A percentile compares a stretch with the other conserved stretches of the same genome.
Conservation (phyloP, 2,329 filamentous ascomycete genomes). For the Macrophomina phaseolina region DNA sequence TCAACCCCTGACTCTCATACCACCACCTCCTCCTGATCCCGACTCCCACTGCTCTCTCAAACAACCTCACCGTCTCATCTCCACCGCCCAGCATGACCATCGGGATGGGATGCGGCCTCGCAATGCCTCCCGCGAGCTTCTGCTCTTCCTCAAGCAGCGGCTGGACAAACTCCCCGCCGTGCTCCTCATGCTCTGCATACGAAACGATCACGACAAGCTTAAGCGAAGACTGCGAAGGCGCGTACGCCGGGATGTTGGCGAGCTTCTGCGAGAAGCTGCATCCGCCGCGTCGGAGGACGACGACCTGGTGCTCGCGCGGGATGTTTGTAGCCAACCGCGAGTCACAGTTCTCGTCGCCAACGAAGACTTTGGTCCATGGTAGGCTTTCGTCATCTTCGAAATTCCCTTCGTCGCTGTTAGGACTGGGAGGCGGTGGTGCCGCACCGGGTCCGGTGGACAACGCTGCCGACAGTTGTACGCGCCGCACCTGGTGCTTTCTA, state of each 20-base stretch:
- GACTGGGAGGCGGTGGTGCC: conserved; percentile 70
- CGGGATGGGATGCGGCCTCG: conserved; percentile 73
- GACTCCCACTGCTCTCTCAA: conserved; percentile 69
- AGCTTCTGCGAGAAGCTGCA: conserved; percentile 88
- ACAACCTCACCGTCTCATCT: conserved; percentile 66
- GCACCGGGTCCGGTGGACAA: conserved; percentile 67
- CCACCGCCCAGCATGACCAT: conserved; percentile 84
- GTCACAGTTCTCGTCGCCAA: conserved; percentile 71
- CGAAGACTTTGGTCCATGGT: conserved; percentile 72
- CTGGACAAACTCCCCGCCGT: conserved; percentile 53
- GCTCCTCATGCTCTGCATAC: conserved; percentile 56
- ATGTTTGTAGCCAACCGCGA: conserved; percentile 59
- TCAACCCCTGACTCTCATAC: conserved; percentile 79
- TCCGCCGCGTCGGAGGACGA: conserved; percentile 80
- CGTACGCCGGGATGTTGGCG: conserved; percentile 79
- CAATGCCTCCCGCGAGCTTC: conserved; percentile 70
- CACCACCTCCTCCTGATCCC: conserved; percentile 80
- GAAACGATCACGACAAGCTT: conserved; percentile 83
- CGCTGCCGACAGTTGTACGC: conserved; percentile 47
- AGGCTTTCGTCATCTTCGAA: conserved; percentile 53
- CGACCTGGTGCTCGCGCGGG: conserved; percentile 69
- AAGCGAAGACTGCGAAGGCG: conserved; percentile 65
- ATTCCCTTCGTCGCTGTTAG: conserved; percentile 37
- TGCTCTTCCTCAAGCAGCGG: conserved; percentile 81
- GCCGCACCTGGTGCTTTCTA: conserved; percentile 37